Conservation (phyloP, 441 rosid genomes). For the Geranium incanum region DNA sequence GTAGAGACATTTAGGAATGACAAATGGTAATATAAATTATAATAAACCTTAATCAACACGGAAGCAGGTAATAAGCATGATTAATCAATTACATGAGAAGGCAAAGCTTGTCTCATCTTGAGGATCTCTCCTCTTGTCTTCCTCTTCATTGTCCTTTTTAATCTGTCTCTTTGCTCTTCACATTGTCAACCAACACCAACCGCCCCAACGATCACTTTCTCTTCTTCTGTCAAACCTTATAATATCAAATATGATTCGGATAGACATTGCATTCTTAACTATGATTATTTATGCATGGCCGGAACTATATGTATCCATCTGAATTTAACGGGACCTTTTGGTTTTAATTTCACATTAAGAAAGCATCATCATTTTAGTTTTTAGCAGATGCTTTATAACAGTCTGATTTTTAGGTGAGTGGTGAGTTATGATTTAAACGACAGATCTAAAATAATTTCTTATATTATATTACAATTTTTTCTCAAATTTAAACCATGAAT, state of each 20-base stretch:
- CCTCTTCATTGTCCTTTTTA: constrained; percentile 21
- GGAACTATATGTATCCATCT: too few relatives aligned
- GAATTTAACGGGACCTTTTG: too few relatives aligned
- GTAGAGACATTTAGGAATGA: neutral
- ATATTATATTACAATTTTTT: too few relatives aligned
- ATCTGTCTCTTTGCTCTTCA: constrained; percentile 21
- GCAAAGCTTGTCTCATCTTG: constrained; percentile 41
- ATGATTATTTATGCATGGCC: too few relatives aligned
- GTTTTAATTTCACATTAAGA: too few relatives aligned
- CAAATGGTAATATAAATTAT: neutral
- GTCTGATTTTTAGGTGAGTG: too few relatives aligned
- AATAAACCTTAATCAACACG: neutral
- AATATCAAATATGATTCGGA: neutral
- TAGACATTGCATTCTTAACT: too few relatives aligned
- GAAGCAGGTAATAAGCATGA: constrained; percentile 25
- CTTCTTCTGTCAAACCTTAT: constrained; percentile 1
- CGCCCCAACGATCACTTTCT: constrained; percentile 7
- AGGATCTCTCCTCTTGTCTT: constrained; percentile 42
- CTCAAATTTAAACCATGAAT: too few relatives aligned
- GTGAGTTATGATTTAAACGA: too few relatives aligned
- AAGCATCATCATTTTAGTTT: too few relatives aligned
- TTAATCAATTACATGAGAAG: constrained; percentile 25
- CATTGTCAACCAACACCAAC: constrained; percentile 19
- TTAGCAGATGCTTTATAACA: too few relatives aligned
- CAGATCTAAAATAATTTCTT: too few relatives aligned